Conservation (phyloP, 2,329 filamentous ascomycete species). For the Pseudocercospora macadamiae region DNA sequence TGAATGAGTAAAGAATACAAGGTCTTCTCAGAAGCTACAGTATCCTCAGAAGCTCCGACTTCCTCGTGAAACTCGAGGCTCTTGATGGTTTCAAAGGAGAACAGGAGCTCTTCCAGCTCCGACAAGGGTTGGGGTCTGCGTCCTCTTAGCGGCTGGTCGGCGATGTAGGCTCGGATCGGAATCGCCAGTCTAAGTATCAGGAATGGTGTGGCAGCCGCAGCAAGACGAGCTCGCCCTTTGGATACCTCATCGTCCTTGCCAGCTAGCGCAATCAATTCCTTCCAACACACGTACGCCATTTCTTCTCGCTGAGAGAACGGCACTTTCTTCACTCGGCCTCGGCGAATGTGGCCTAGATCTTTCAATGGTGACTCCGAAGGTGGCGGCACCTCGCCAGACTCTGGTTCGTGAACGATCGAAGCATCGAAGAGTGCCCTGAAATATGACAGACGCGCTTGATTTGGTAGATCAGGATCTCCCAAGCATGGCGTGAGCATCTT, state of each 20-base stretch:
- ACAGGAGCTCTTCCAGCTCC: conserved; percentile 76
- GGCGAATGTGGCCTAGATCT: conserved; percentile 65
- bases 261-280: conserved; percentile 64
- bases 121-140: conserved; percentile 84
- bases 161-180: conserved; percentile 80
- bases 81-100: conserved; percentile 69
- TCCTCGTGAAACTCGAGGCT: conserved; percentile 68
- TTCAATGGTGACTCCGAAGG: conserved; percentile 58
- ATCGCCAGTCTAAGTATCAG: conserved; percentile 80
- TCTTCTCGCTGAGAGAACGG: conserved; percentile 65
- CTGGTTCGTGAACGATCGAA: conserved; percentile 72
- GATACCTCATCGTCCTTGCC: conserved; percentile 1
- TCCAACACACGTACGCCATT: conserved; percentile 80
- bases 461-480: conserved; percentile 66
- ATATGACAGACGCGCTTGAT: conserved; percentile 69
- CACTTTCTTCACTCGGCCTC: conserved; percentile 73
- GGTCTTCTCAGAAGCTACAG: conserved; percentile 52
- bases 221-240: too few species aligned
- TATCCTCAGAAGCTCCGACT: neutral
- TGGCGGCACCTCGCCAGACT: conserved; percentile 62
- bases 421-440: conserved; percentile 76
- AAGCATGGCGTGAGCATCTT: conserved; percentile 74
- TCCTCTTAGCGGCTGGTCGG: conserved; percentile 87
- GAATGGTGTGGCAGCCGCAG: conserved; percentile 75
- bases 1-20: conserved; percentile 77